These are phyloP conservation scores for Sinapis alba DNA, from an alignment of 441 rosid species.

Conservation along the genomic window DNA sequence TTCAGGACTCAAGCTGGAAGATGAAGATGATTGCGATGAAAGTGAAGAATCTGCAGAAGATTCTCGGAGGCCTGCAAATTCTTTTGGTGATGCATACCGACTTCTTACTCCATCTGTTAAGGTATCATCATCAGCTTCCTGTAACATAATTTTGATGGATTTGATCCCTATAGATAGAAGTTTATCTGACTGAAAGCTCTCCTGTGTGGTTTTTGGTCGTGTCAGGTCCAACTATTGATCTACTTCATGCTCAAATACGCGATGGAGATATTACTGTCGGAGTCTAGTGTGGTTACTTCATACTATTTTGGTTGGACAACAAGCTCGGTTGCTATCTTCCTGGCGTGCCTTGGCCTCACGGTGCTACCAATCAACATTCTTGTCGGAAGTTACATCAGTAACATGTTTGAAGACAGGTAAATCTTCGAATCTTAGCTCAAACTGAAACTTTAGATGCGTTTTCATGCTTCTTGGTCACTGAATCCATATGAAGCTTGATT, in stretches of 20 bases:
- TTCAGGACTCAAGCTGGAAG: slow-evolving; percentile 55
- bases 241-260: slow-evolving; percentile 98
- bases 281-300: slow-evolving; percentile 86
- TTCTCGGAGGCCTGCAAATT: slow-evolving; percentile 66
- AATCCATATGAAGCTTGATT: background rate
- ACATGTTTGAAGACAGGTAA: slow-evolving; percentile 98
- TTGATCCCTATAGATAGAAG: background rate
- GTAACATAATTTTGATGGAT: background rate
- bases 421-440: background rate
- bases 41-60: slow-evolving; percentile 76
- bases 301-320: slow-evolving; percentile 92
- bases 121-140: slow-evolving; percentile 45
- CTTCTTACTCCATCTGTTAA: slow-evolving; percentile 96
- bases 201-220: slow-evolving; percentile 5
- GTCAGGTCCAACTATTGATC: slow-evolving; percentile 91
- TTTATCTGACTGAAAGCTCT: background rate
- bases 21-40: slow-evolving; percentile 65
- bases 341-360: slow-evolving; percentile 92
- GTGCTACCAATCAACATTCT: slow-evolving; percentile 90
- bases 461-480: background rate
- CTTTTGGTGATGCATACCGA: slow-evolving; percentile 75
- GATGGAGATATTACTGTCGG: slow-evolving; percentile 91
- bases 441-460: background rate
- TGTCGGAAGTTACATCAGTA: slow-evolving; percentile 94
- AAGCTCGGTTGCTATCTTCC: slow-evolving; percentile 76